A percentile compares a stretch with the other conserved stretches of the same genome.
Conservation (phyloP, 2,329 filamentous ascomycete genomes). For the Dactylonectria macrodidyma region DNA sequence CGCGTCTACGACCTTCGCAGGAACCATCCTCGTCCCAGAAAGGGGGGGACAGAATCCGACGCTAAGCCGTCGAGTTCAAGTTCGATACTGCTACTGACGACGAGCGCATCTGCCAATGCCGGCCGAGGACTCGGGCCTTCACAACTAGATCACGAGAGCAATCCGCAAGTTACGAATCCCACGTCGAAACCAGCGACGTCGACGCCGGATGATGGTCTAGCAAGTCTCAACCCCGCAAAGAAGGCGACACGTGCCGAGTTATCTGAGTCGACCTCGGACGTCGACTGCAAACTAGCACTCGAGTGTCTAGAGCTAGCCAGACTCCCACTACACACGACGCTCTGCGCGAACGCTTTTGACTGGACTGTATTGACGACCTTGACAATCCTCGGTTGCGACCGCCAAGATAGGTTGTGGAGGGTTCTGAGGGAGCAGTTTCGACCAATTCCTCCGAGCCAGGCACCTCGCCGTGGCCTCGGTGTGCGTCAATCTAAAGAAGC, state of each 20-base stretch:
- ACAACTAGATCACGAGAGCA: background rate
- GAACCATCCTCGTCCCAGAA: constrained; percentile 18
- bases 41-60: constrained; percentile 14
- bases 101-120: constrained; percentile 5
- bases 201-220: constrained; percentile 1
- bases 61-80: constrained; percentile 5
- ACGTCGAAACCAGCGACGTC: background rate
- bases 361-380: constrained; percentile 35
- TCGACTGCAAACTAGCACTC: constrained; percentile 24
- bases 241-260: background rate
- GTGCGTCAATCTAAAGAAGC: constrained; percentile 18
- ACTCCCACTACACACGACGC: constrained; percentile 27
- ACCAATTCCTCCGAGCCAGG: constrained; percentile 11
- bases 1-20: constrained; percentile 32
- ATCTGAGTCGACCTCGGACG: background rate
- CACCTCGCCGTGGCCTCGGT: constrained; percentile 16
- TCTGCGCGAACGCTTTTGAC: constrained; percentile 32
- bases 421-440: constrained; percentile 29
- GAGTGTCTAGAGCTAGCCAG: constrained; percentile 32
- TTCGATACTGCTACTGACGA: constrained; percentile 1
- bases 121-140: background rate
- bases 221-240: background rate
- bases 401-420: constrained; percentile 31
- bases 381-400: constrained; percentile 31
- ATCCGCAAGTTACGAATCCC: background rate